Percentiles rank a stretch among this genome's conserved stretches.
These are phyloP conservation scores for Perilla frutescens DNA, from an alignment of 257 asterid species.

Conservation along the genomic window DNA sequence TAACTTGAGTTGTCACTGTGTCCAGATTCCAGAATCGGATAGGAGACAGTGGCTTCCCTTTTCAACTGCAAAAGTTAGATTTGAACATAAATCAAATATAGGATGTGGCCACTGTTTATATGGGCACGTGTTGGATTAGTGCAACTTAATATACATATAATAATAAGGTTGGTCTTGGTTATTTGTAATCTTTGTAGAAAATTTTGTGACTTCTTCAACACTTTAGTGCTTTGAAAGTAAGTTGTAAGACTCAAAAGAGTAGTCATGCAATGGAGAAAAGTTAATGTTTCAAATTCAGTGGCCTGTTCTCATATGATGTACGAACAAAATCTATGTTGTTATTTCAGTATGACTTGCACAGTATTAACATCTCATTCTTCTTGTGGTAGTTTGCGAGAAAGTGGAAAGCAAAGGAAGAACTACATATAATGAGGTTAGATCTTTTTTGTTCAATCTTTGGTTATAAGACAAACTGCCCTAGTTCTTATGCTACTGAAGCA, in stretches of 20 bases:
- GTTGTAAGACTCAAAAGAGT: not conserved
- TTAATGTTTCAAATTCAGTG: constrained; percentile 5
- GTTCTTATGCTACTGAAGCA: constrained; percentile 13
- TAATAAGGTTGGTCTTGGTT: not conserved
- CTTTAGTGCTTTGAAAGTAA: constrained; percentile 2
- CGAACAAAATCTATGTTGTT: not conserved
- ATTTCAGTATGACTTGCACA: constrained; percentile 26
- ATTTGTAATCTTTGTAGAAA: not conserved
- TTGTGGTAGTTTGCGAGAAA: constrained; percentile 87
- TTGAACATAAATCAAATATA: constrained; percentile 5
- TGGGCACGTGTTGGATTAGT: constrained; percentile 8
- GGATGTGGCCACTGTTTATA: not conserved
- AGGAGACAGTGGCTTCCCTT: not conserved
- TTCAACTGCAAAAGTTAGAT: constrained; percentile 1
- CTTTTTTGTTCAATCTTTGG: constrained; percentile 23
- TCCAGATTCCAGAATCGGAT: constrained; percentile 8
- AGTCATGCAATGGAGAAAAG: not conserved
- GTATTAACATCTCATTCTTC: constrained; percentile 34
- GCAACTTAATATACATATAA: not conserved
- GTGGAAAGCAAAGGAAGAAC: constrained; percentile 99
- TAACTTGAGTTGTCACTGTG: constrained; percentile 9
- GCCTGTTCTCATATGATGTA: not conserved
- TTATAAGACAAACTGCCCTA: constrained; percentile 4
- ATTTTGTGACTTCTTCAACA: not conserved
- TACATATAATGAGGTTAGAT: constrained; percentile 92